Evolutionary conservation across 2,329 filamentous ascomycete genomes (phyloP).

Genomic region (Penicillium sp.): DNA sequence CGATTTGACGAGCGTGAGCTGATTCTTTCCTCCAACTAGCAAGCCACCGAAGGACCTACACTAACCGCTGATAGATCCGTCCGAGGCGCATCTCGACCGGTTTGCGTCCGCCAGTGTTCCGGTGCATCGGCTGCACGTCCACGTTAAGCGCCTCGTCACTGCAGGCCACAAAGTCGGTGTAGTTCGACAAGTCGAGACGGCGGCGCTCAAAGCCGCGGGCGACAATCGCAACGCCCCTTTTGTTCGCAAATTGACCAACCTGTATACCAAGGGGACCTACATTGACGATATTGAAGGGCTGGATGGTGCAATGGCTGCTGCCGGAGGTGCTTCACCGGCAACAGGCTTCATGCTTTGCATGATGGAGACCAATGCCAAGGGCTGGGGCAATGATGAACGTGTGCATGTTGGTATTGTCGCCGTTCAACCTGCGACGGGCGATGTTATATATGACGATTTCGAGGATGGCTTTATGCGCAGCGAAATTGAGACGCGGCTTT

Average conservation of each 20-base stretch:
- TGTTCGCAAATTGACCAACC: conserved; percentile 82
- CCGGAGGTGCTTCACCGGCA: conserved; percentile 52
- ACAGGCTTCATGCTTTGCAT: conserved; percentile 91
- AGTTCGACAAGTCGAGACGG: conserved; percentile 89
- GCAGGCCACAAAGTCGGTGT: conserved; percentile 96
- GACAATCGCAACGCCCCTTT: conserved; percentile 93
- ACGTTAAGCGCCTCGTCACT: conserved; percentile 85
- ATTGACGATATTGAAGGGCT: conserved; percentile 87
- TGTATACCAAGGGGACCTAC: conserved; percentile 98
- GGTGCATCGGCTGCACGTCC: conserved; percentile 82
- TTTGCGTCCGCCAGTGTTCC: conserved; percentile 97
- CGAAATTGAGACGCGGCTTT: conserved; percentile 88
- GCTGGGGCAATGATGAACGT: conserved; percentile 81
- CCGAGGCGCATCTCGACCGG: conserved; percentile 82
- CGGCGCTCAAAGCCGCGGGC: conserved; percentile 88
- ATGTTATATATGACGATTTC: conserved; percentile 92
- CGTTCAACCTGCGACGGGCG: conserved; percentile 90
- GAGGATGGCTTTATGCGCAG: conserved; percentile 97
- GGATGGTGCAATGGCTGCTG: conserved; percentile 50
- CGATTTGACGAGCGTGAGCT: conserved; percentile 78
- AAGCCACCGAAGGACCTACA: conserved; percentile 13
- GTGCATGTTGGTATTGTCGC: conserved; percentile 88
- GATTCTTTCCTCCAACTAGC: background rate
- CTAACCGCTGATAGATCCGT: conserved; percentile 53
- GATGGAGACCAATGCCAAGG: conserved; percentile 75